These are phyloP conservation scores for Lentithecium fluviatile DNA, from an alignment of 495 filamentous ascomycete species.

Conservation along the genomic window DNA sequence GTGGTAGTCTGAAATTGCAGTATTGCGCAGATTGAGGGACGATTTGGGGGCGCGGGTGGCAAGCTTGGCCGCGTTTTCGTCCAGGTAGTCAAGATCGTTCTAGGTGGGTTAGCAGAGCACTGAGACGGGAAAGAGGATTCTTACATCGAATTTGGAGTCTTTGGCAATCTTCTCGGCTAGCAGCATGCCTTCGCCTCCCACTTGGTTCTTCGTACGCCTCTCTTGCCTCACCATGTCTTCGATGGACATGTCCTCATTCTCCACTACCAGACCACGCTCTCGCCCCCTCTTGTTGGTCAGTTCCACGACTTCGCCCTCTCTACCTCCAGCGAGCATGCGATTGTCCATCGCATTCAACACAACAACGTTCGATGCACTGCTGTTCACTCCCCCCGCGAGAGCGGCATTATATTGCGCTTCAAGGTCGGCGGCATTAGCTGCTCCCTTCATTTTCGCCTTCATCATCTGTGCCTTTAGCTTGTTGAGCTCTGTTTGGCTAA, in stretches of 20 bases:
- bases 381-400: slow-evolving; percentile 57
- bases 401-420: slow-evolving; percentile 82
- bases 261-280: slow-evolving; percentile 75
- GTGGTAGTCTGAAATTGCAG: slow-evolving; percentile 83
- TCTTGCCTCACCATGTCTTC: slow-evolving; percentile 96
- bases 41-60: slow-evolving; percentile 86
- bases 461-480: slow-evolving; percentile 87
- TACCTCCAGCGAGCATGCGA: slow-evolving; percentile 75
- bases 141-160: slow-evolving; percentile 80
- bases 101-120: slow-evolving; percentile 44
- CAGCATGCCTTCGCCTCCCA: slow-evolving; percentile 75
- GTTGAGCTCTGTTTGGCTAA: slow-evolving; percentile 81
- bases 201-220: slow-evolving; percentile 72
- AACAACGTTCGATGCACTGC: slow-evolving; percentile 63
- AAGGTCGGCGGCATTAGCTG: slow-evolving; percentile 71
- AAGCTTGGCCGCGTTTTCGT: slow-evolving; percentile 90
- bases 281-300: slow-evolving; percentile 73
- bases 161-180: slow-evolving; percentile 90
- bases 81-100: slow-evolving; percentile 94
- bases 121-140: slow-evolving; percentile 21
- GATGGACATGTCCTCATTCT: slow-evolving; percentile 93
- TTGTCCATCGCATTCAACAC: slow-evolving; percentile 86
- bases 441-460: slow-evolving; percentile 81
- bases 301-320: slow-evolving; percentile 69
- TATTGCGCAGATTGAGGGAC: slow-evolving; percentile 84